Evolutionary conservation across 1,284 basidiomycete species (phyloP).

Genomic region (Apiotrichum sp.): DNA sequence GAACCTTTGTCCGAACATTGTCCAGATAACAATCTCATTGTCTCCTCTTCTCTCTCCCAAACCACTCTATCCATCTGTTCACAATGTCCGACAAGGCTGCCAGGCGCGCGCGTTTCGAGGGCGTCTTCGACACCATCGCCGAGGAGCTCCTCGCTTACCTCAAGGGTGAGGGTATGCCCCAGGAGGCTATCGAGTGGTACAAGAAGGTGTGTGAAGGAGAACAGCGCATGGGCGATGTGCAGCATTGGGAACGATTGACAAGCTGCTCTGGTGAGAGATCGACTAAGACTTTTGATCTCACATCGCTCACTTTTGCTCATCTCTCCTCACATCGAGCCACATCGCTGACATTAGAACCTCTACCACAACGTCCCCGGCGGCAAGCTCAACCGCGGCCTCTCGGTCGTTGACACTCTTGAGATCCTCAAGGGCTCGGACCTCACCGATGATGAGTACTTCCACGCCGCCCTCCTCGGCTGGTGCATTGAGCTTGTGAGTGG

Average conservation of each 20-base stretch:
- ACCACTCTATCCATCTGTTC: neutral
- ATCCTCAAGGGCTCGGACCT: slow-evolving; percentile 66
- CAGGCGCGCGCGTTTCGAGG: slow-evolving; percentile 43
- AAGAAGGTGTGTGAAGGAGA: slow-evolving; percentile 52
- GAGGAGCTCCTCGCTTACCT: slow-evolving; percentile 60
- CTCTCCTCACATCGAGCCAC: too few relatives aligned
- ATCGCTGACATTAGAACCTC: slow-evolving; percentile 57
- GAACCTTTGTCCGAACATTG: too few relatives aligned
- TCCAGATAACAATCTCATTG: neutral
- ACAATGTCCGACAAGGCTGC: slow-evolving; percentile 8
- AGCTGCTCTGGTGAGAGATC: too few relatives aligned
- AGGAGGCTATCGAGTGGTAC: slow-evolving; percentile 76
- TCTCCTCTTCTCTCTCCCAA: neutral
- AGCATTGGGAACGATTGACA: too few relatives aligned
- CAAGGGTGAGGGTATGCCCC: slow-evolving; percentile 65
- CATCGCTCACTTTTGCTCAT: too few relatives aligned
- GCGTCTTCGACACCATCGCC: slow-evolving; percentile 53
- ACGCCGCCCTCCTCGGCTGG: slow-evolving; percentile 90
- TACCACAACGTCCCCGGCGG: slow-evolving; percentile 94
- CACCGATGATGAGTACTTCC: slow-evolving; percentile 76
- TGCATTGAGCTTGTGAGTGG: slow-evolving; percentile 80
- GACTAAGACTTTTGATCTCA: too few relatives aligned
- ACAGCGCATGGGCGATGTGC: neutral
- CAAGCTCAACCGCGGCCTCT: slow-evolving; percentile 93
- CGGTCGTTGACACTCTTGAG: slow-evolving; percentile 87